phyloP scores from a whole-genome alignment of 208 protist species.

The Willaertia magna region DNA sequence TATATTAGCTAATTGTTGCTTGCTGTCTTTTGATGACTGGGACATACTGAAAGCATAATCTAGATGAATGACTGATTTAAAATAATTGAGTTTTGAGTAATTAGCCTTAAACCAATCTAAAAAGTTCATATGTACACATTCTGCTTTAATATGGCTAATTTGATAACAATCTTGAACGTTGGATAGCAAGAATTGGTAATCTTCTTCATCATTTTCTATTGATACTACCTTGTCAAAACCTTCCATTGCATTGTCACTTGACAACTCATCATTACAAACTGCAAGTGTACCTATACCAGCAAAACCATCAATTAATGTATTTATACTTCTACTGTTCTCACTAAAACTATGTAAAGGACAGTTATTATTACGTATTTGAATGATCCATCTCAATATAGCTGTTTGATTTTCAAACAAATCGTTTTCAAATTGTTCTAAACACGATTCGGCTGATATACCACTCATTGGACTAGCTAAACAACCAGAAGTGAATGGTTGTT shows the following conservation, averaged over 20 bases:
- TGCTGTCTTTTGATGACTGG: background rate
- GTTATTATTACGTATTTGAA: background rate
- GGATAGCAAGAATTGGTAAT: background rate
- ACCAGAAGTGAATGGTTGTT: too few species aligned
- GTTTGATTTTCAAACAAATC: too few species aligned
- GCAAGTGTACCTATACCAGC: background rate
- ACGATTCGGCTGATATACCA: too few species aligned
- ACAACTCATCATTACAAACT: too few species aligned
- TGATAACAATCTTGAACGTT: background rate
- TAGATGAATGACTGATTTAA: background rate
- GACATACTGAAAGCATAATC: background rate
- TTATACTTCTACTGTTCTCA: background rate
- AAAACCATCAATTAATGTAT: background rate
- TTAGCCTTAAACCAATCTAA: background rate
- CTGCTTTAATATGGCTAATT: background rate
- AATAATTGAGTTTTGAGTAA: background rate
- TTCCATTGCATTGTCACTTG: too few species aligned
- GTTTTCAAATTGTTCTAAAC: too few species aligned
- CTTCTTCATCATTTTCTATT: background rate
- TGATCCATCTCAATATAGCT: background rate
- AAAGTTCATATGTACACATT: background rate
- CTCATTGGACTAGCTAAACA: too few species aligned
- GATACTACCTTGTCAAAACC: background rate
- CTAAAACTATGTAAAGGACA: background rate
- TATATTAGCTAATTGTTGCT: background rate